A percentile compares a stretch with the other conserved stretches of the same genome.
Conservation (phyloP, 176 grass and related monocot species). For the Aegilops speltoides region DNA sequence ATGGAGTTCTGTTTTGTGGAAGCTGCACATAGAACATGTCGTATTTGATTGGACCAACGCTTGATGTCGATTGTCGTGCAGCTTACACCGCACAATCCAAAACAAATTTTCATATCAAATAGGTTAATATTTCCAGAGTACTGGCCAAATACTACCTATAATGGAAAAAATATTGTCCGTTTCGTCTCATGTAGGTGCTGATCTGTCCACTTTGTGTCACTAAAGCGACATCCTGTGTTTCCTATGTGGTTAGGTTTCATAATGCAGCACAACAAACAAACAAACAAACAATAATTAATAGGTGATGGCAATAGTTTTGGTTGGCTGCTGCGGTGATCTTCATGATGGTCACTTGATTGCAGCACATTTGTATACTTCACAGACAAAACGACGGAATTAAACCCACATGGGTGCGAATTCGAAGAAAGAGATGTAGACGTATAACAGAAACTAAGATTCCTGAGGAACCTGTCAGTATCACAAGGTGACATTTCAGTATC, state of each 20-base stretch:
- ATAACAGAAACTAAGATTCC: neutral
- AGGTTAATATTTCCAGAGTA: no score
- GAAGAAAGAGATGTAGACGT: neutral
- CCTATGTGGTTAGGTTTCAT: no score
- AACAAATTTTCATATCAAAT: no score
- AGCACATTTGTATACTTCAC: neutral
- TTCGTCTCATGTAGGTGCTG: no score
- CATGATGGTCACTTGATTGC: neutral
- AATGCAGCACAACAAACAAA: neutral
- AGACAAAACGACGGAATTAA: neutral
- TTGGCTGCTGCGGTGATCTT: neutral
- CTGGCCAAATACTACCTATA: no score
- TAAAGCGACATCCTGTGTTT: no score
- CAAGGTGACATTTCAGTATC: neutral
- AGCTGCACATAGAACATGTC: neutral
- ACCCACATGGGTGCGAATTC: neutral
- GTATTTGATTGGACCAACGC: neutral
- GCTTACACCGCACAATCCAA: neutral
- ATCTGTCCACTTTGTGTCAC: no score
- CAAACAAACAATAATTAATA: neutral
- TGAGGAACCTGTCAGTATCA: neutral
- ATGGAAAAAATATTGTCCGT: no score
- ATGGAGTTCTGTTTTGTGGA: neutral
- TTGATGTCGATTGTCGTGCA: neutral
- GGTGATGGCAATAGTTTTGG: neutral